Conservation (phyloP, 371 early-diverging fungal genomes). For the Smittium culicis region DNA sequence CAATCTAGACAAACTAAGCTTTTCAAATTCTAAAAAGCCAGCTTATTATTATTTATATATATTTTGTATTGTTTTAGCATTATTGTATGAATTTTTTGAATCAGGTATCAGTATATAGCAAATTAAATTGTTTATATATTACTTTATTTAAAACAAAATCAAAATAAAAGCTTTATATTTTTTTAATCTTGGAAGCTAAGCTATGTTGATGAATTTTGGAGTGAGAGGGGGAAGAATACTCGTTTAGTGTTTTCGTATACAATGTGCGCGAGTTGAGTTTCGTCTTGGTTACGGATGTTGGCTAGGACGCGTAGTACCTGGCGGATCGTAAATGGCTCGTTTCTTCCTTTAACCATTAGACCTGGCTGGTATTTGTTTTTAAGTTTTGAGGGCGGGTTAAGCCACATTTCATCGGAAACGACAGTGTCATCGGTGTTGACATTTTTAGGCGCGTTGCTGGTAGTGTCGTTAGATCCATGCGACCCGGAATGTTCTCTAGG, state of each 20-base stretch:
- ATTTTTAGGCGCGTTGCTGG: constrained; percentile 28
- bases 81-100: no score
- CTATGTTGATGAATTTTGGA: background rate
- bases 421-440: constrained; percentile 3
- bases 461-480: no score
- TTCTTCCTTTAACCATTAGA: constrained; percentile 63
- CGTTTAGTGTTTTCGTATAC: constrained; percentile 26
- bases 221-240: constrained; percentile 23
- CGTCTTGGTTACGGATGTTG: constrained; percentile 14
- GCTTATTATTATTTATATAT: no score
- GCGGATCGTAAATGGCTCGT: constrained; percentile 69
- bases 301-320: constrained; percentile 33
- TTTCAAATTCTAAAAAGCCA: no score
- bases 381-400: constrained; percentile 34
- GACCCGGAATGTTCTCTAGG: no score
- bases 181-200: no score
- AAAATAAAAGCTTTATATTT: no score
- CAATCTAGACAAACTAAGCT: no score
- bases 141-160: no score
- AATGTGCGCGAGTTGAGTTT: constrained; percentile 19
- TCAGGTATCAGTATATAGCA: no score
- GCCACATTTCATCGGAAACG: constrained; percentile 11
- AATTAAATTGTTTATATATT: no score
- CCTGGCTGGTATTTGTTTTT: constrained; percentile 64
- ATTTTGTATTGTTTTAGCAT: no score